phyloP scores from a whole-genome alignment of 371 early-diverging fungal genomes.

The Phascolomyces articulosus region DNA sequence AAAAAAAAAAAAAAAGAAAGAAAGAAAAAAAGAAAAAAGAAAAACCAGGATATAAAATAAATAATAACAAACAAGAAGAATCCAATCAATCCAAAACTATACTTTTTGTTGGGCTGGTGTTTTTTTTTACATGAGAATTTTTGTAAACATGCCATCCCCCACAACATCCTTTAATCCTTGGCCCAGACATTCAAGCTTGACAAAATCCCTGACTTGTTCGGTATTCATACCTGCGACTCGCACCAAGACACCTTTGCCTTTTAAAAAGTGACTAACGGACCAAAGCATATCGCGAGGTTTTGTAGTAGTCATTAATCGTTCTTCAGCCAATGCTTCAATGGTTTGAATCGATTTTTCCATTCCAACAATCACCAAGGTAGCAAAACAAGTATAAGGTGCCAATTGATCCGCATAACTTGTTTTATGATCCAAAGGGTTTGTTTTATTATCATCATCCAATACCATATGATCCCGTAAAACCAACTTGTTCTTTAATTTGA shows the following conservation, averaged over 20 bases:
- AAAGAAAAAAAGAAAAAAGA: too few relatives aligned
- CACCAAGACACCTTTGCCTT: conserved; percentile 36
- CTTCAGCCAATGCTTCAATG: conserved; percentile 28
- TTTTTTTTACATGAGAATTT: conserved; percentile 34
- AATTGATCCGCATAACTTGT: conserved; percentile 44
- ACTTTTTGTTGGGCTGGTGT: background rate
- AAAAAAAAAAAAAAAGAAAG: too few relatives aligned
- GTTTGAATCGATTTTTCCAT: background rate
- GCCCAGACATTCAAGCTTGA: conserved; percentile 40
- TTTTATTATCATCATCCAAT: conserved; percentile 44
- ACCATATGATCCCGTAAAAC: conserved; percentile 68
- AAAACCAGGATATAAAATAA: too few relatives aligned
- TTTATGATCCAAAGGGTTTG: background rate
- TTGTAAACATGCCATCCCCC: conserved; percentile 49
- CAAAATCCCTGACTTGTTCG: conserved; percentile 48
- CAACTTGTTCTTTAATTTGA: conserved; percentile 42
- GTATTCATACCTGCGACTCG: conserved; percentile 51
- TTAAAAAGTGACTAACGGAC: conserved; percentile 37
- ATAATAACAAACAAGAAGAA: background rate
- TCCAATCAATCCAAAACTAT: background rate
- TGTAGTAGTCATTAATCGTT: conserved; percentile 29
- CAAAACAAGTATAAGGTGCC: conserved; percentile 47
- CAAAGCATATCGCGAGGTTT: conserved; percentile 31
- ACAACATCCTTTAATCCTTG: conserved; percentile 31
- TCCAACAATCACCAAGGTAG: conserved; percentile 44